Percentiles rank a stretch among this genome's conserved stretches.
Conservation (phyloP, 345 rosid species). For the Aquilaria malaccensis region DNA sequence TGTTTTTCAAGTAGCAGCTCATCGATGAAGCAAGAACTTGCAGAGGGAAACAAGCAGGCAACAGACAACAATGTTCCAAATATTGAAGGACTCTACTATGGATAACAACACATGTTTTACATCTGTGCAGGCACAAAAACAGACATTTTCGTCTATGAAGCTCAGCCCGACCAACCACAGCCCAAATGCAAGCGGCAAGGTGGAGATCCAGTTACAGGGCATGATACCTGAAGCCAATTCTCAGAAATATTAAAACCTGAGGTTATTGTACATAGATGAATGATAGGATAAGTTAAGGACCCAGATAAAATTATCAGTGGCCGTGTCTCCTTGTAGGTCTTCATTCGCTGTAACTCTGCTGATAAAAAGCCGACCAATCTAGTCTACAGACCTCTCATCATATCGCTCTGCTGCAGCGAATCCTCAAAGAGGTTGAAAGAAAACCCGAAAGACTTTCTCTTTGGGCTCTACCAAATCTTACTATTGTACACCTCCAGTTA, state of each 20-base stretch:
- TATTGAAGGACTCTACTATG: not conserved
- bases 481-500: conserved; percentile 33
- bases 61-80: not conserved
- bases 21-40: too few relatives aligned
- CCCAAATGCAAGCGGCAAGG: conserved; percentile 15
- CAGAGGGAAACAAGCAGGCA: too few relatives aligned
- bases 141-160: too few relatives aligned
- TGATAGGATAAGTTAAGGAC: conserved; percentile 32
- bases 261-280: conserved; percentile 45
- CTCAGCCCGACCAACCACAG: not conserved
- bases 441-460: conserved; percentile 31
- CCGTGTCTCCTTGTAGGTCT: conserved; percentile 22
- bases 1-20: too few relatives aligned
- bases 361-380: conserved; percentile 54
- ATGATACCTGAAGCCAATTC: conserved; percentile 26
- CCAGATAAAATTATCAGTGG: conserved; percentile 30
- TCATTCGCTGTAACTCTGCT: conserved; percentile 41
- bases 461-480: conserved; percentile 26
- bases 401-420: conserved; percentile 32
- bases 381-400: conserved; percentile 57
- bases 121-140: too few relatives aligned
- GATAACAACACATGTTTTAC: too few relatives aligned
- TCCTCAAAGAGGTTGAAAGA: conserved; percentile 27
- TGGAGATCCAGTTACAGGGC: conserved; percentile 20
- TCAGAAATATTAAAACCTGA: conserved; percentile 34